These are phyloP conservation scores for Piper betle DNA, from an alignment of 164 flowering plant genomes.

Conservation along the genomic window DNA sequence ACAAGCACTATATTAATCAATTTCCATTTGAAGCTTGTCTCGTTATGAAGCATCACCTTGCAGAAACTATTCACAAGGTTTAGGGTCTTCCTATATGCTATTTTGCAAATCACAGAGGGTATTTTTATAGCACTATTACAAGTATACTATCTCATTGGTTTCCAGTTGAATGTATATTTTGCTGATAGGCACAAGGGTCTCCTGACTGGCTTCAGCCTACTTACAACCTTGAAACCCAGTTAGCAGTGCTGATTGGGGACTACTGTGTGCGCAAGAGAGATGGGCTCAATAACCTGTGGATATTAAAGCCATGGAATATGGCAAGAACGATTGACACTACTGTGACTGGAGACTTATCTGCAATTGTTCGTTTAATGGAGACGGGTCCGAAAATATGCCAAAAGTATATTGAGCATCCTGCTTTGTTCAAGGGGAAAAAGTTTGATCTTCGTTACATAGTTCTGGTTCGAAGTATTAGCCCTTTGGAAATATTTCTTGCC, in stretches of 20 bases:
- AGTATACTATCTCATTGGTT: not conserved
- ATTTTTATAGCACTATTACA: not conserved
- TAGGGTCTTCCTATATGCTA: not conserved
- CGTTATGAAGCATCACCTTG: constrained; percentile 98
- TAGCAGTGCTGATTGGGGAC: constrained; percentile 81
- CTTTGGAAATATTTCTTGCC: constrained; percentile 72
- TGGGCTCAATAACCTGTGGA: constrained; percentile 82
- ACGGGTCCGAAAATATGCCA: constrained; percentile 99
- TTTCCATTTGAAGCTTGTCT: constrained; percentile 97
- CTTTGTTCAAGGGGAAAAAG: constrained; percentile 70
- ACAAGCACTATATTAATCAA: constrained; percentile 76
- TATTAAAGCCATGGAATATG: constrained; percentile 99
- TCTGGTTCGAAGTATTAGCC: constrained; percentile 72
- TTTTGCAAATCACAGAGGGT: not conserved
- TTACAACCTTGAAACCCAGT: constrained; percentile 76
- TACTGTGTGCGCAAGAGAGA: constrained; percentile 55
- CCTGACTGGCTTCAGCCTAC: constrained; percentile 96
- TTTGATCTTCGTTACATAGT: constrained; percentile 95
- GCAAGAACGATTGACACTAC: constrained; percentile 98
- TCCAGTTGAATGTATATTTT: not conserved
- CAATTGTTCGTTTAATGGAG: constrained; percentile 94
- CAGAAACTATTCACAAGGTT: constrained; percentile 88
- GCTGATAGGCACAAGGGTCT: constrained; percentile 62
- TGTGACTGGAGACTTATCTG: constrained; percentile 68
- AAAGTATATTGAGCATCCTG: constrained; percentile 94